Evolutionary conservation across 2,329 filamentous ascomycete species (phyloP), one percentile per base, ranked within the genome.

Genomic region (Trichophaea hybrida): DNA sequence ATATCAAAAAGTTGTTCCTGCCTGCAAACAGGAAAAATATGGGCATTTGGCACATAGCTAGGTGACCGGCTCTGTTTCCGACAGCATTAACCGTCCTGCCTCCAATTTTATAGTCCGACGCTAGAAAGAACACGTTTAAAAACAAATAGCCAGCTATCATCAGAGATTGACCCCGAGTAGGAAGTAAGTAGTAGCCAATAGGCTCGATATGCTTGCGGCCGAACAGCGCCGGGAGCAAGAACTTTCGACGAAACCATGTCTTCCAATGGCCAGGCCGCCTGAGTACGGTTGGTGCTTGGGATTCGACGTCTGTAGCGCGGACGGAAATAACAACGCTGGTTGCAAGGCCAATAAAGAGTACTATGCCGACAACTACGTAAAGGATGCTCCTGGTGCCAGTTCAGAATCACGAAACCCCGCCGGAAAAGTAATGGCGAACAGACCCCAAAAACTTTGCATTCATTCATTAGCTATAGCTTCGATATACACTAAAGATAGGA

Each of bases 201-300:
- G 73, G 70, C n/a, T 69, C 61, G 3, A 71, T 51, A 38, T 66
- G 64, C 10, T 61, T 57, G 2, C 59, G 50, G 3, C 61, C 62
- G 52, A 66, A 66, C 12, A 66, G 52, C 1, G 64, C 64, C 3
- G 64, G 64, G 15, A 65, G 62, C 37, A 63, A 53, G 5, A 66
- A 33, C 32, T 46, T 55, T 44, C 61, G 46, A 6, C 59, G 57
- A 43, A 66, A 61, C 12, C 46, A 57, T 13, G 59, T 66, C 43
- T 61, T 58, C 17, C 63, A 52, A 2, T 49, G 54, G 8, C 52
- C 61, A 1, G 63, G 61, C 2, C 61, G 63, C 24, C 61, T 35
- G 13, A 52, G 57, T 48, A 15, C 13, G 1, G 35, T 12, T 10
- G 59, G 40, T 13, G 40, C 13, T 46, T 63, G 63, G n/a, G 63